These are phyloP conservation scores for Claviceps lovelessii DNA, from an alignment of 2,329 filamentous ascomycete species.

Conservation along the genomic window DNA sequence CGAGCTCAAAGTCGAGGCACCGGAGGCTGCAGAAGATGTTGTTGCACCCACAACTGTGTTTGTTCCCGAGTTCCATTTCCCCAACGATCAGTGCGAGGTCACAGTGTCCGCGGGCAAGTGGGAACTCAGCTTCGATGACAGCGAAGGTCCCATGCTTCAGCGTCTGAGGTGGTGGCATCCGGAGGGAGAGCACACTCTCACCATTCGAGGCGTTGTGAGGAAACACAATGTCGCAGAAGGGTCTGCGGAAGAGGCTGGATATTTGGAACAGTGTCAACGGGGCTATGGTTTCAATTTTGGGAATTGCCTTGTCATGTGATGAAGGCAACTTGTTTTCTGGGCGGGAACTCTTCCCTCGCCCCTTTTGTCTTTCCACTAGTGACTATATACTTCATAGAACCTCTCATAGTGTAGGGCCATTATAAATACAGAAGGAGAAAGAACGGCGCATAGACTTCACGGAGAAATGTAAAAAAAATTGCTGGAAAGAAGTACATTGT, in stretches of 20 bases:
- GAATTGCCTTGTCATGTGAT: conserved; percentile 39
- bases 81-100: conserved; percentile 55
- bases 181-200: conserved; percentile 68
- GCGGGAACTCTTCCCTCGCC: background rate
- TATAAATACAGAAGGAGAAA: background rate
- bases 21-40: conserved; percentile 43
- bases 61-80: conserved; percentile 86
- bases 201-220: conserved; percentile 58
- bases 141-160: conserved; percentile 56
- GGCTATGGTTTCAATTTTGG: conserved; percentile 30
- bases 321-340: too few species aligned
- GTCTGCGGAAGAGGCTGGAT: conserved; percentile 59
- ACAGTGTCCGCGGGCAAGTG: conserved; percentile 77
- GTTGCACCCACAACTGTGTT: conserved; percentile 67
- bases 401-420: background rate
- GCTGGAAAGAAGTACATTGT: too few species aligned
- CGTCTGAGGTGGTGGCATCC: conserved; percentile 85
- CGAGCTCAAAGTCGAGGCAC: conserved; percentile 52
- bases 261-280: conserved; percentile 54
- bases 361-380: background rate
- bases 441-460: too few species aligned
- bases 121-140: conserved; percentile 64
- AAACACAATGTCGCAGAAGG: conserved; percentile 42
- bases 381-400: background rate
- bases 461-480: too few species aligned